phyloP scores from a whole-genome alignment of 2,329 filamentous ascomycete genomes.

The Neofusicoccum sp. region DNA sequence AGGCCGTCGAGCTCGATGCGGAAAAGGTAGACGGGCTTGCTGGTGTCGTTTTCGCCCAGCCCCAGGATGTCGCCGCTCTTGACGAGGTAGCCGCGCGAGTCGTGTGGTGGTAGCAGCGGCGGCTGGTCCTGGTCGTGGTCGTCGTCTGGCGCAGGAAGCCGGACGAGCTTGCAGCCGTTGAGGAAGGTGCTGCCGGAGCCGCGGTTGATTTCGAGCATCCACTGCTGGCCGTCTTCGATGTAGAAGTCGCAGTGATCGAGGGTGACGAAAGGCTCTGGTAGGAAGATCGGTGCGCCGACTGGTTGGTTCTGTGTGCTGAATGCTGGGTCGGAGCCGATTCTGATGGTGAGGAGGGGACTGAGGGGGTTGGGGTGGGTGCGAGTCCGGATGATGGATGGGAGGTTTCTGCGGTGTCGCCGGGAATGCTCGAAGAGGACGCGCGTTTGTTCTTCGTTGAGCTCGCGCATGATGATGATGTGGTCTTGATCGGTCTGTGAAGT shows the following conservation, averaged over 20 bases:
- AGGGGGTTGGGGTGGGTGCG: not conserved
- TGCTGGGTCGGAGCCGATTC: not conserved
- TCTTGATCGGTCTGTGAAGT: not conserved
- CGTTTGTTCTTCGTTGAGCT: not conserved
- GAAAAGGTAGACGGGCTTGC: not conserved
- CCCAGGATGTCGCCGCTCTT: constrained; percentile 8
- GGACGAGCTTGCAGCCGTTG: not conserved
- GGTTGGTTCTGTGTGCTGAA: not conserved
- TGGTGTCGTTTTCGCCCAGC: not conserved
- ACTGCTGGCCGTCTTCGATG: not conserved
- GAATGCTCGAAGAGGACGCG: not conserved
- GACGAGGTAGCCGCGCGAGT: not conserved
- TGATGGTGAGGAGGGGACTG: not conserved
- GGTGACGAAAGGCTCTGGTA: not conserved
- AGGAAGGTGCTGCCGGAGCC: not conserved
- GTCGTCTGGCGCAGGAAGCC: not conserved
- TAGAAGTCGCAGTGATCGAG: constrained; percentile 2
- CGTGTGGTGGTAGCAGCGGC: not conserved
- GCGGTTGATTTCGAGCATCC: not conserved
- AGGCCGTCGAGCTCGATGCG: not conserved
- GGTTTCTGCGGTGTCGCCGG: not conserved
- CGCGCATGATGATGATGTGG: constrained; percentile 1
- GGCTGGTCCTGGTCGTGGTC: no score
- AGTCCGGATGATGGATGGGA: not conserved
- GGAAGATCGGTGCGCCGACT: not conserved